A percentile compares a stretch with the other conserved stretches of the same genome.
Evolutionary conservation across 2,329 filamentous ascomycete species (phyloP).

Genomic region (Sclerotinia trifoliorum): DNA sequence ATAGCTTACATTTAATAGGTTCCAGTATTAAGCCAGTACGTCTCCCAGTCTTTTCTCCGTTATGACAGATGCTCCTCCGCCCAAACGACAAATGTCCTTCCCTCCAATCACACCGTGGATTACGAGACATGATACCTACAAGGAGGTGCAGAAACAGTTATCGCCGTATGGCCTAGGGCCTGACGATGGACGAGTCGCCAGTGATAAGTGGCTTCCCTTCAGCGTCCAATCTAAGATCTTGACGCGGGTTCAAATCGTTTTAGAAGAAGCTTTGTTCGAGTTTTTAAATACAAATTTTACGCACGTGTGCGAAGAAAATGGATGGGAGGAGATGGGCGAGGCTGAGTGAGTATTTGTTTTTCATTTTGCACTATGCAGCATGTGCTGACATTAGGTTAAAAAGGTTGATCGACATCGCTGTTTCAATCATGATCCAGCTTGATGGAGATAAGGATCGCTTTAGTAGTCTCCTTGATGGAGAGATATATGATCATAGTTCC

Average conservation of each 20-base stretch:
- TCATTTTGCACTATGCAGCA: neutral
- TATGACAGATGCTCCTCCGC: neutral
- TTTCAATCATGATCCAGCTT: neutral
- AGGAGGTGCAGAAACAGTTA: neutral
- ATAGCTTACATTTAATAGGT: neutral
- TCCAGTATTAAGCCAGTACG: neutral
- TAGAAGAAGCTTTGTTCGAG: slow-evolving; percentile 9
- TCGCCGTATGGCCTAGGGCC: slow-evolving; percentile 5
- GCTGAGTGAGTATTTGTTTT: neutral
- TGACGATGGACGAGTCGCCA: neutral
- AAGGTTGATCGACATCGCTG: slow-evolving; percentile 9
- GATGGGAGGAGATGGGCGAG: slow-evolving; percentile 8
- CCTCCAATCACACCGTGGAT: neutral
- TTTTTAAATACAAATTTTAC: neutral
- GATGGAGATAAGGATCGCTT: too few species aligned
- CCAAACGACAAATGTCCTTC: neutral
- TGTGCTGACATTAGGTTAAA: neutral
- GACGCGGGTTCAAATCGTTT: neutral
- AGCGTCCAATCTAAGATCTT: neutral
- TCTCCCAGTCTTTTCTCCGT: neutral
- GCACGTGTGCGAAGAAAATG: neutral
- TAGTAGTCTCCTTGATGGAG: too few species aligned
- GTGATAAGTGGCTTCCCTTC: slow-evolving; percentile 2
- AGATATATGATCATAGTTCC: too few species aligned
- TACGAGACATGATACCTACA: neutral